Conservation (phyloP, 2,329 filamentous ascomycete genomes). For the Botrytis deweyae region DNA sequence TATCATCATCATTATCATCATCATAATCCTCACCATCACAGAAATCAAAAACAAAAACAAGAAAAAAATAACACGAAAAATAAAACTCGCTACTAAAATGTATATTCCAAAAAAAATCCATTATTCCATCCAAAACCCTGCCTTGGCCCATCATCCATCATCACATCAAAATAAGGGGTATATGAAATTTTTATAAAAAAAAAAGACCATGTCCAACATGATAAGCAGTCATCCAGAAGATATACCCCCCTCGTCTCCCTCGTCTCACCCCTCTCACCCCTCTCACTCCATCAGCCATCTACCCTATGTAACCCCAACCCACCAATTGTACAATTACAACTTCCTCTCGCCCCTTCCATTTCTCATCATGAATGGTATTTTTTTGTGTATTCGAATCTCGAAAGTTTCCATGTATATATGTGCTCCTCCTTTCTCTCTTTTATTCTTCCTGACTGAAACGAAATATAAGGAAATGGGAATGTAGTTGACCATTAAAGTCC, state of each 20-base stretch:
- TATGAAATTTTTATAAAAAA: background rate
- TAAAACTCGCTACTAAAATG: background rate
- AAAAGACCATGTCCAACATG: background rate
- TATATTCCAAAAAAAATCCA: background rate
- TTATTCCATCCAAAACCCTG: background rate
- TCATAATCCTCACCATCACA: background rate
- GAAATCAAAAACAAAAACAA: background rate
- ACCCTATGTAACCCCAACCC: background rate
- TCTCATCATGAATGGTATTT: background rate
- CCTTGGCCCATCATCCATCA: background rate
- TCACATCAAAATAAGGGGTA: constrained; percentile 6
- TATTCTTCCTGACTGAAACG: background rate
- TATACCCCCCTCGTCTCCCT: background rate
- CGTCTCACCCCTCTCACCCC: background rate
- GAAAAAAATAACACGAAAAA: background rate
- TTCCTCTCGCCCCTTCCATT: background rate
- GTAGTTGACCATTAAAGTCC: background rate
- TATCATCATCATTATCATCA: no score
- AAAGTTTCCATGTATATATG: background rate
- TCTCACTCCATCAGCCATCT: background rate
- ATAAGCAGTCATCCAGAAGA: background rate
- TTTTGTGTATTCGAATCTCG: background rate
- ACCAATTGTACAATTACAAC: background rate
- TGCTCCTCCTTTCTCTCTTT: background rate
- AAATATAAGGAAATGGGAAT: background rate